phyloP scores from a whole-genome alignment of 225 moss, liverwort and hornwort genomes.

The Straminergon stramineum region DNA sequence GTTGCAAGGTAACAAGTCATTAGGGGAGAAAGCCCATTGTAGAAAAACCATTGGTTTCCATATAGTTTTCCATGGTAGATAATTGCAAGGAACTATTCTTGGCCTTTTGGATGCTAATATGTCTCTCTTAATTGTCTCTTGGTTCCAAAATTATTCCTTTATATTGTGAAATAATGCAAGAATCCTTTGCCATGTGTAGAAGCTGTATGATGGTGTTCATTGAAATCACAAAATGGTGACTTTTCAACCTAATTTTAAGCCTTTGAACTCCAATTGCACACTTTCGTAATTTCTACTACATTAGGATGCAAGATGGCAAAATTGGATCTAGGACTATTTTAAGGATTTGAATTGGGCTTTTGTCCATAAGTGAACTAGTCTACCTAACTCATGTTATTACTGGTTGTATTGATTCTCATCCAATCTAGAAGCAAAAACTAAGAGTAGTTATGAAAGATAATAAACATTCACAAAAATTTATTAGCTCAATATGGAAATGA shows the following conservation, averaged over 20 bases:
- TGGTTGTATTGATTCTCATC: neutral
- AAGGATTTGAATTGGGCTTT: neutral
- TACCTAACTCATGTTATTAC: neutral
- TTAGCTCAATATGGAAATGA: neutral
- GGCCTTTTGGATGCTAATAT: neutral
- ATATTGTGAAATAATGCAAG: neutral
- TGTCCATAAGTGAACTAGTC: accelerated
- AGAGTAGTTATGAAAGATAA: neutral
- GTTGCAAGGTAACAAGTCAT: neutral
- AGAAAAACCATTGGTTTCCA: neutral
- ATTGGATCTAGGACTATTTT: too few relatives aligned
- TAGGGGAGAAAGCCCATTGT: accelerated
- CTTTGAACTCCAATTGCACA: neutral
- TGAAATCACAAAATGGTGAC: neutral
- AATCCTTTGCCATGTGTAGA: neutral
- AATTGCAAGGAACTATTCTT: neutral
- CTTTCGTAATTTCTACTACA: neutral
- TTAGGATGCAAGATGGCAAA: neutral
- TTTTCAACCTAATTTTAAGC: neutral
- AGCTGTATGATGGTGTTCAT: neutral
- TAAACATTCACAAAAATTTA: neutral
- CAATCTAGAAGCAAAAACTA: neutral
- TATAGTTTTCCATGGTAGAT: accelerated
- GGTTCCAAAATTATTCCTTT: neutral
- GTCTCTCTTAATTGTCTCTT: neutral